A percentile compares a stretch with the other conserved stretches of the same genome.
Conservation (phyloP, 1,284 basidiomycete genomes). For the Xerocomus nothofagi region DNA sequence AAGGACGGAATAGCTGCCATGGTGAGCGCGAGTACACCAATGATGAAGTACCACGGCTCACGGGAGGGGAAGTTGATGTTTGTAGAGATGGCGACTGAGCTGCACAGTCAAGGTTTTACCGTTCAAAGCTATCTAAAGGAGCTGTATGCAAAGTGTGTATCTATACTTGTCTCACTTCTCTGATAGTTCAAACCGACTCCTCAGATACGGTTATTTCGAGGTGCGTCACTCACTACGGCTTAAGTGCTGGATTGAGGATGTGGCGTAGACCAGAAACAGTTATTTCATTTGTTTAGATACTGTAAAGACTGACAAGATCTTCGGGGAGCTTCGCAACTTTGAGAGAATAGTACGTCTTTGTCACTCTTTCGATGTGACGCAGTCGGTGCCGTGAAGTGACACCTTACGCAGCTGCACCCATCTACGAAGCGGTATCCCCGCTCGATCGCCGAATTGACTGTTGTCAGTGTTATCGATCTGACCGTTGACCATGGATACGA, state of each 20-base stretch:
- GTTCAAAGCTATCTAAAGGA: slow-evolving; percentile 58
- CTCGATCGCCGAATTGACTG: slow-evolving; percentile 56
- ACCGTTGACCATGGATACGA: slow-evolving; percentile 69
- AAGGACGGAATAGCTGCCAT: slow-evolving; percentile 83
- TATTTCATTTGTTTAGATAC: slow-evolving; percentile 78
- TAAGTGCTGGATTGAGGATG: slow-evolving; percentile 1
- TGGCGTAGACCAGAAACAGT: slow-evolving; percentile 69
- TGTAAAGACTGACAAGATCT: slow-evolving; percentile 63
- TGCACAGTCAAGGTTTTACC: slow-evolving; percentile 53
- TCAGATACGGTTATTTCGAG: slow-evolving; percentile 44
- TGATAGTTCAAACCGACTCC: slow-evolving; percentile 37
- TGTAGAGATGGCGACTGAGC: slow-evolving; percentile 57
- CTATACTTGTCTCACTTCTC: background rate
- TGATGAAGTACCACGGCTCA: background rate
- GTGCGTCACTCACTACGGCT: slow-evolving; percentile 1
- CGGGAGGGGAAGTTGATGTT: slow-evolving; percentile 53
- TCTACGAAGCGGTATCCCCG: slow-evolving; percentile 50
- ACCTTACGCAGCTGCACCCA: slow-evolving; percentile 11
- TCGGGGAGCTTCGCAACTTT: slow-evolving; percentile 61
- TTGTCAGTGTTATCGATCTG: slow-evolving; percentile 69
- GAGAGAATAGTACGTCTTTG: slow-evolving; percentile 39
- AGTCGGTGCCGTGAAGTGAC: slow-evolving; percentile 3
- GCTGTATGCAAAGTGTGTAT: slow-evolving; percentile 61
- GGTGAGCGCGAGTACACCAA: slow-evolving; percentile 38
- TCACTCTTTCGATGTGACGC: too few species aligned